Evolutionary conservation across 352 stramenopile genomes (phyloP), one percentile per base, ranked within the genome.

Genomic region (Blastocystis sp.): DNA sequence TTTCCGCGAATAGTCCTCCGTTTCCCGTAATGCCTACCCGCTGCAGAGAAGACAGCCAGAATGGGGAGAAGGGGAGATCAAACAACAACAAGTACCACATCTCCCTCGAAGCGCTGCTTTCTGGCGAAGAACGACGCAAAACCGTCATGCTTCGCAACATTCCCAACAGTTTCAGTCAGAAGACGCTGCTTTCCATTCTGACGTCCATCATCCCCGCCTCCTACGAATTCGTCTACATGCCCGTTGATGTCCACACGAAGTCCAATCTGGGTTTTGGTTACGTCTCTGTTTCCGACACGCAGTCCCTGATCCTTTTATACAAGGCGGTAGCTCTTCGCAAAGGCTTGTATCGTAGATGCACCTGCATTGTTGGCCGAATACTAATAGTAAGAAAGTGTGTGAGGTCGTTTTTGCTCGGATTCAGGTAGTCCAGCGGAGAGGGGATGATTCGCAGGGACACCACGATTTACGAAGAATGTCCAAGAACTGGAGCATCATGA

Each of bases 121-220:
- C 74, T 59, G 74, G 74, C n/a, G 6, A 42, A 10, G 74, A 84
- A 34, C 68, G 34, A 40, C 74, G 74, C 21, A 54, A 48, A 24
- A 84, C 74, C 1, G 74, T 84, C 2, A 84, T 84, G 74, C 48
- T 84, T 14, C 65, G 48, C 17, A 84, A 84, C 43, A 84, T 84
- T 14, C 74, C 74, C 11, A 84, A 84, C 48, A 84, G 66, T 57
- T 76, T 59, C 38, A 76, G 28, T 76, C 66, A 76, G 38, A n/a
- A 76, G 19, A 1, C 48, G 28, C 48, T 76, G 52, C 7, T 76
- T 3, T 19, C 4, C 24, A 11, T 76, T 76, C 40, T 76, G 38
- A 57, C 48, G 10, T 42, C 21, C 6, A 59, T 34, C 48, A 45
- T 76, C n/a, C 66, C 66, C 7, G 52, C 28, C 21, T 38, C 28